These are phyloP conservation scores for Neodidymelliopsis sp. DNA, from an alignment of 2,329 filamentous ascomycete species.

Conservation along the genomic window DNA sequence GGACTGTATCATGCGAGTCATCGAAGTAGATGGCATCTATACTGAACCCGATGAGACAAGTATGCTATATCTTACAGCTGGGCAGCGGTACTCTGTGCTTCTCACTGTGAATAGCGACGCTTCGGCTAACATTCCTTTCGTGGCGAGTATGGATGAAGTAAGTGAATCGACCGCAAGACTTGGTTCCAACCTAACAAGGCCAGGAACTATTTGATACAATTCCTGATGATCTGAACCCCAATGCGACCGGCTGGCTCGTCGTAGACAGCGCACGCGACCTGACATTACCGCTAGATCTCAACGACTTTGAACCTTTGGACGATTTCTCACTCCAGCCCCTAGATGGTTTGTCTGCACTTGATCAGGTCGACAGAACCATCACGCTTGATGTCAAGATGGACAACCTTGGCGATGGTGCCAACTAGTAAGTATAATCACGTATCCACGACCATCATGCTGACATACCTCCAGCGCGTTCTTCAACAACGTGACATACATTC, in stretches of 20 bases:
- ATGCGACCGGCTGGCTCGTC: conserved; percentile 61
- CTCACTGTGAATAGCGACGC: conserved; percentile 64
- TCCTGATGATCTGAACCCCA: conserved; percentile 70
- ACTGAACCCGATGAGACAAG: conserved; percentile 65
- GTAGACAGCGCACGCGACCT: conserved; percentile 57
- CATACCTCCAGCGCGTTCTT: conserved; percentile 51
- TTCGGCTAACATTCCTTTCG: conserved; percentile 64
- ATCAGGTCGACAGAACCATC: conserved; percentile 68
- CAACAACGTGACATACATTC: conserved; percentile 77
- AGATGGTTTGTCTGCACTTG: conserved; percentile 67
- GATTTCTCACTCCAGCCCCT: conserved; percentile 74
- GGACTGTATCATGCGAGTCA: conserved; percentile 67
- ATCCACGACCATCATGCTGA: neutral
- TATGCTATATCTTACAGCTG: conserved; percentile 70
- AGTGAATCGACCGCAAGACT: neutral
- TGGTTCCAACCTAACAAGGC: conserved; percentile 2
- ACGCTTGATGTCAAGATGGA: conserved; percentile 67
- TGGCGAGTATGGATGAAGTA: conserved; percentile 50
- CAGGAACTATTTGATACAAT: conserved; percentile 68
- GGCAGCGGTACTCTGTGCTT: conserved; percentile 73
- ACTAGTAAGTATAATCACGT: conserved; percentile 61
- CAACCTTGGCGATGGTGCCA: conserved; percentile 69
- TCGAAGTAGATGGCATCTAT: conserved; percentile 74
- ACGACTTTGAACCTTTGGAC: conserved; percentile 74
- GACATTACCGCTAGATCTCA: conserved; percentile 60